A percentile compares a stretch with the other conserved stretches of the same genome.
phyloP scores from a whole-genome alignment of 2,329 filamentous ascomycete species.

The Colletotrichum tabaci region DNA sequence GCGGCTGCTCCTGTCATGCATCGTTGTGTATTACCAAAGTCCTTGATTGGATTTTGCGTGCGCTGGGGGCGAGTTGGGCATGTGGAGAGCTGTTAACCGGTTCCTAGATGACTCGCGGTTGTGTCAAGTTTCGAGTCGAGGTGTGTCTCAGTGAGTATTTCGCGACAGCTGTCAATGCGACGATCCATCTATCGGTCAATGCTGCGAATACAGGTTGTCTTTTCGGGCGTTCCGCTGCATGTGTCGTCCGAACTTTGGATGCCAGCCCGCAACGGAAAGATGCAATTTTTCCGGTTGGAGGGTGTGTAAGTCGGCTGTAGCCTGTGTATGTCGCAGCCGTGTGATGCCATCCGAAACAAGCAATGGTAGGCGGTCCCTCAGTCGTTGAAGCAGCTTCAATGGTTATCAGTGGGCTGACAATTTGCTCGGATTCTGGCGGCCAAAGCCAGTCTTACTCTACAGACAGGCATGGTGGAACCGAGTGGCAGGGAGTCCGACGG shows the following conservation, averaged over 20 bases:
- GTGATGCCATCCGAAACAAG: conserved; percentile 10
- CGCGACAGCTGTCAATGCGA: conserved; percentile 27
- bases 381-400: background rate
- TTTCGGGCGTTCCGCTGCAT: conserved; percentile 5
- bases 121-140: conserved; percentile 33
- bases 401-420: conserved; percentile 14
- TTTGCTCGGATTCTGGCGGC: conserved; percentile 16
- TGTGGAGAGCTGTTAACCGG: background rate
- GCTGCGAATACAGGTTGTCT: background rate
- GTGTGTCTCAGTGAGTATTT: conserved; percentile 25
- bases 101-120: conserved; percentile 15
- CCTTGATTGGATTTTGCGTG: conserved; percentile 1
- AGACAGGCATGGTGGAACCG: conserved; percentile 12
- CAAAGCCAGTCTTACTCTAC: conserved; percentile 3
- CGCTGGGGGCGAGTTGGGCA: background rate
- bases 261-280: background rate
- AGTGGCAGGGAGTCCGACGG: conserved; percentile 7
- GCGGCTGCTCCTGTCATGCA: conserved; percentile 18
- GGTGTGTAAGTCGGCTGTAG: background rate
- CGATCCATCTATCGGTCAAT: conserved; percentile 25
- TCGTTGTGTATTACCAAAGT: background rate
- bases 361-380: background rate
- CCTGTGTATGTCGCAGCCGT: conserved; percentile 5
- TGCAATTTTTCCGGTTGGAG: background rate
- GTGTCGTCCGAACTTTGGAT: conserved; percentile 18